These are phyloP conservation scores for Holtermannia corniformis DNA, from an alignment of 768 basidiomycete genomes.

Conservation along the genomic window DNA sequence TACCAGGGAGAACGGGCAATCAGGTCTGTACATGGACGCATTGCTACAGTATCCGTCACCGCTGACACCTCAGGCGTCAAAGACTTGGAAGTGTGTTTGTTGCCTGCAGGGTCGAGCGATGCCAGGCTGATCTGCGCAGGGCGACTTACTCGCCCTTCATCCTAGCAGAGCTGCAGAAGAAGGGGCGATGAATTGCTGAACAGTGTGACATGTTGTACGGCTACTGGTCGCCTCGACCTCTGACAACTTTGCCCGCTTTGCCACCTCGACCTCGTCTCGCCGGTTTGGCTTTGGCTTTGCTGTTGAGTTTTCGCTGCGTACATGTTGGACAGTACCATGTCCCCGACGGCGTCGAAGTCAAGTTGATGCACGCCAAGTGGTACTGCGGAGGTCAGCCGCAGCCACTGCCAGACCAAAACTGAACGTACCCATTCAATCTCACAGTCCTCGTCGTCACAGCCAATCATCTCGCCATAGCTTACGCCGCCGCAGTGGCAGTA, in stretches of 20 bases:
- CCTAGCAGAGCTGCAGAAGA: neutral
- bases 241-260: slow-evolving; percentile 8
- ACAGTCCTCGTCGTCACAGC: slow-evolving; percentile 41
- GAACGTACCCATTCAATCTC: slow-evolving; percentile 43
- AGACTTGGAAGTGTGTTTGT: neutral
- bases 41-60: too few species aligned
- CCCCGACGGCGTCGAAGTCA: slow-evolving; percentile 24
- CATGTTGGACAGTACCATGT: slow-evolving; percentile 34
- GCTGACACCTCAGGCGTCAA: too few species aligned
- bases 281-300: slow-evolving; percentile 16
- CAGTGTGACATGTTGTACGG: neutral
- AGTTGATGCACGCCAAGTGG: slow-evolving; percentile 29
- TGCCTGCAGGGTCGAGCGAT: neutral
- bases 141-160: neutral
- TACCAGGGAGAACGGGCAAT: too few species aligned
- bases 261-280: slow-evolving; percentile 15
- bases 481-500: slow-evolving; percentile 38
- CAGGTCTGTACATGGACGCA: too few species aligned
- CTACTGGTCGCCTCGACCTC: neutral
- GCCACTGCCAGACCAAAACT: neutral
- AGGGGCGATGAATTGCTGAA: neutral
- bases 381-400: slow-evolving; percentile 16
- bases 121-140: neutral
- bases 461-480: slow-evolving; percentile 43
- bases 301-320: slow-evolving; percentile 7